A percentile compares a stretch with the other conserved stretches of the same genome.
Evolutionary conservation across 495 filamentous ascomycete genomes (phyloP).

Genomic region (Hypoxylon cercidicola): DNA sequence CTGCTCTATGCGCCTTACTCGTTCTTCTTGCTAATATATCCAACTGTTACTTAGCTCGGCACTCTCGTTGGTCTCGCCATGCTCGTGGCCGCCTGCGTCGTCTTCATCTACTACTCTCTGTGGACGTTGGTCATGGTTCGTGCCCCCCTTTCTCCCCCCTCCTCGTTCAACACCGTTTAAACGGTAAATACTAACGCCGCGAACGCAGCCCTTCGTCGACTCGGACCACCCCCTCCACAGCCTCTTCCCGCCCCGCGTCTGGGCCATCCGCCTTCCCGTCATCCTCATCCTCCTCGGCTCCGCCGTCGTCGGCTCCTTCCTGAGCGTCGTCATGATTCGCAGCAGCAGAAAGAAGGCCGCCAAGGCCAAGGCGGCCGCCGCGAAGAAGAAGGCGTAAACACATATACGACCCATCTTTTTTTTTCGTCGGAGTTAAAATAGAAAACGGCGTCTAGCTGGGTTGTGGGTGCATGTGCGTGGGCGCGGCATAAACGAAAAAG

Average conservation of each 20-base stretch:
- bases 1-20: background rate
- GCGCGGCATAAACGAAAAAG: background rate
- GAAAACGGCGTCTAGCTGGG: background rate
- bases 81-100: conserved; percentile 92
- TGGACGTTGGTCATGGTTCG: conserved; percentile 97
- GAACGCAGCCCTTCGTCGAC: conserved; percentile 90
- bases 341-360: conserved; percentile 97
- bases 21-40: conserved; percentile 23
- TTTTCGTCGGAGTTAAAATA: background rate
- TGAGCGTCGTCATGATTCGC: conserved; percentile 97
- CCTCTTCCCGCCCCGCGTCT: conserved; percentile 96
- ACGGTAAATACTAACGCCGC: conserved; percentile 4
- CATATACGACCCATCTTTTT: too few relatives aligned
- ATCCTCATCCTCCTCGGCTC: conserved; percentile 92
- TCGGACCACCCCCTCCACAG: conserved; percentile 90
- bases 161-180: conserved; percentile 3
- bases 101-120: conserved; percentile 98
- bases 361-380: conserved; percentile 81
- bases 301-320: conserved; percentile 94
- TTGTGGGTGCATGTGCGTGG: background rate
- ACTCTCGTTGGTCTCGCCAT: conserved; percentile 96
- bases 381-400: conserved; percentile 71
- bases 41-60: conserved; percentile 73
- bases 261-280: conserved; percentile 98
- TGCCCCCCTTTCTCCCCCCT: conserved; percentile 15